phyloP scores from a whole-genome alignment of 441 rosid genomes.

The Melastoma candidum region DNA sequence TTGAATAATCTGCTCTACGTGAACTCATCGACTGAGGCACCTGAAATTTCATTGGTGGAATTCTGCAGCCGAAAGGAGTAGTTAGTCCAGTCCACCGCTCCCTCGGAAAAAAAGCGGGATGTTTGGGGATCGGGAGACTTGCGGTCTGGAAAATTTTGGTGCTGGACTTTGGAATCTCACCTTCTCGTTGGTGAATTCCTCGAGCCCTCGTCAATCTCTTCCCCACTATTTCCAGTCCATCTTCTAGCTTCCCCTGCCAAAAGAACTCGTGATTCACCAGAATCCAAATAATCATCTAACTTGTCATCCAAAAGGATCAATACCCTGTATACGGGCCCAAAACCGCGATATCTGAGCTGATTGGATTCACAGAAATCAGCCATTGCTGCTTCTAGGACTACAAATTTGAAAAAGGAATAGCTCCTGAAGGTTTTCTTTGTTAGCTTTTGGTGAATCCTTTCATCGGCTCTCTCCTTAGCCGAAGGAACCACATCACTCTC shows the following conservation, averaged over 20 bases:
- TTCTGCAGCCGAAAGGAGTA: constrained; percentile 5
- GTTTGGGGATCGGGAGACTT: constrained; percentile 30
- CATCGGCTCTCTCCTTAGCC: background rate
- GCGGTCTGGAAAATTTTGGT: constrained; percentile 20
- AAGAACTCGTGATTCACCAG: background rate
- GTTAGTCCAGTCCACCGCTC: constrained; percentile 4
- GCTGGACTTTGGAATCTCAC: constrained; percentile 12
- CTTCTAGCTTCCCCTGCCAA: constrained; percentile 12
- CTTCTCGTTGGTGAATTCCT: constrained; percentile 15
- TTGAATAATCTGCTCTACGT: background rate
- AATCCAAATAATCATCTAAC: background rate
- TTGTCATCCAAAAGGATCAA: background rate
- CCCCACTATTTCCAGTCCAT: constrained; percentile 15
- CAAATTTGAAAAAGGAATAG: background rate
- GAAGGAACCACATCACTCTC: too few relatives aligned
- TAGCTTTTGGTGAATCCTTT: constrained; percentile 1
- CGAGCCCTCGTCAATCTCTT: constrained; percentile 16
- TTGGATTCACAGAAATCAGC: background rate
- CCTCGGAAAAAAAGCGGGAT: constrained; percentile 15
- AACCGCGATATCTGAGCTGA: constrained; percentile 13
- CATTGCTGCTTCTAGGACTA: background rate
- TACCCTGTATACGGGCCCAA: constrained; percentile 19
- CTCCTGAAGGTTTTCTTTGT: constrained; percentile 1
- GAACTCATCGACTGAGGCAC: constrained; percentile 12
- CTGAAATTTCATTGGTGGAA: constrained; percentile 16